Conservation (phyloP, 805 yeast species). For the Candida jianshihensis region DNA sequence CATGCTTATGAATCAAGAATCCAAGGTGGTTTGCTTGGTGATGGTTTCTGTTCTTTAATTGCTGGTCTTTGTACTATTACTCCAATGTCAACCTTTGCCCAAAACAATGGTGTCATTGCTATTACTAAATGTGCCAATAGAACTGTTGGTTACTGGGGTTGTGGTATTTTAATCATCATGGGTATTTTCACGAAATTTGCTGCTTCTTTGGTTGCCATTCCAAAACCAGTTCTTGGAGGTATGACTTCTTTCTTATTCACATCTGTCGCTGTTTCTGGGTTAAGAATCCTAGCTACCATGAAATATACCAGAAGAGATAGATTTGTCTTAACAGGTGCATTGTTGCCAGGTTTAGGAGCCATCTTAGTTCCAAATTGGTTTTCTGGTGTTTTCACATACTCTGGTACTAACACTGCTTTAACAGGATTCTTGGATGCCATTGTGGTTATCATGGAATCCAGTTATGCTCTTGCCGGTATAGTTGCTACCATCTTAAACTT, state of each 20-base stretch:
- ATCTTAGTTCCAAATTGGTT: slow-evolving; percentile 63
- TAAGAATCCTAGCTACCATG: slow-evolving; percentile 49
- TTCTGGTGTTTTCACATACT: slow-evolving; percentile 53
- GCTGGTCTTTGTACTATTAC: slow-evolving; percentile 79
- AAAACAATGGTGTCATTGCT: slow-evolving; percentile 90
- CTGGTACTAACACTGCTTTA: slow-evolving; percentile 50
- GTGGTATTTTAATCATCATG: slow-evolving; percentile 74
- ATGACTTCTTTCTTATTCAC: slow-evolving; percentile 77
- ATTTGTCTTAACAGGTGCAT: slow-evolving; percentile 59
- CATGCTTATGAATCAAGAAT: slow-evolving; percentile 73
- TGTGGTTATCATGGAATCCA: slow-evolving; percentile 62
- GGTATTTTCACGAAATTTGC: slow-evolving; percentile 84
- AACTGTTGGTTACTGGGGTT: slow-evolving; percentile 72
- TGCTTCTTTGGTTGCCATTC: slow-evolving; percentile 82
- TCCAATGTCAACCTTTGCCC: slow-evolving; percentile 89
- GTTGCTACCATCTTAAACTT: slow-evolving; percentile 56
- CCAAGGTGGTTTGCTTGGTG: slow-evolving; percentile 90
- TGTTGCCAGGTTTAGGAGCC: slow-evolving; percentile 63
- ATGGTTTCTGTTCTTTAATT: slow-evolving; percentile 72
- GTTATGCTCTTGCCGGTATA: slow-evolving; percentile 65
- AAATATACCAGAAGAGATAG: slow-evolving; percentile 65
- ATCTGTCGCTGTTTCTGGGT: slow-evolving; percentile 70
- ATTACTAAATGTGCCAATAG: slow-evolving; percentile 88
- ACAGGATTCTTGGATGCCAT: slow-evolving; percentile 64
- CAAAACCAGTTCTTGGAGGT: slow-evolving; percentile 77